Conservation (phyloP, 2,329 filamentous ascomycete genomes). For the Orbilia oligospora region DNA sequence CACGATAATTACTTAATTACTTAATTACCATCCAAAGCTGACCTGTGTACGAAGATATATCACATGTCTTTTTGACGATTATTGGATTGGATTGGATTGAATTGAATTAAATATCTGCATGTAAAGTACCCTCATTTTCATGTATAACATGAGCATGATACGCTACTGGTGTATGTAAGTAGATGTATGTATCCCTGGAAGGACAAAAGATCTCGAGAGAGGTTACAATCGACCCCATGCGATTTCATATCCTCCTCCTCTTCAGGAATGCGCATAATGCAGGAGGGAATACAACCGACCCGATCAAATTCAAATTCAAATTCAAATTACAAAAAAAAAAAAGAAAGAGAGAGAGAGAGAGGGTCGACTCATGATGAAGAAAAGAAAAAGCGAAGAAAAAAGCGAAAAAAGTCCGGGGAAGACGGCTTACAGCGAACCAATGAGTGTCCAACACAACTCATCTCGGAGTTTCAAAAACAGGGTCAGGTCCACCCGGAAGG, state of each 20-base stretch:
- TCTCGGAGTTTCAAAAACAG: constrained; percentile 27
- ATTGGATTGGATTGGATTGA: too few relatives aligned
- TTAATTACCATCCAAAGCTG: too few relatives aligned
- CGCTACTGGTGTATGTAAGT: not conserved
- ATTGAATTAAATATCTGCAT: too few relatives aligned
- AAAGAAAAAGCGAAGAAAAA: not conserved
- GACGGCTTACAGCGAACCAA: constrained; percentile 24
- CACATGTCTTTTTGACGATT: too few relatives aligned
- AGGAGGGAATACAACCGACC: not conserved
- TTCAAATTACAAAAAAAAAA: not conserved
- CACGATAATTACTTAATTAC: constrained; percentile 16
- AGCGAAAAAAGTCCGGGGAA: constrained; percentile 27
- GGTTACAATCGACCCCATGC: constrained; percentile 18
- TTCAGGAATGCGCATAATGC: constrained; percentile 29
- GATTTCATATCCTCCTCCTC: not conserved
- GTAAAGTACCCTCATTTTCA: too few relatives aligned
- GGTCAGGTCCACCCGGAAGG: constrained; percentile 41
- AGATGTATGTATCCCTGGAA: not conserved
- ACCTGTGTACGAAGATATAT: too few relatives aligned
- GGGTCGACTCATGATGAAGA: too few relatives aligned
- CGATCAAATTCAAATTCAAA: not conserved
- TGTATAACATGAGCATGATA: too few relatives aligned
- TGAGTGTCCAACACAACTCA: constrained; percentile 52
- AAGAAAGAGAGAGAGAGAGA: constrained; percentile 1
- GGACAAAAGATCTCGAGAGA: constrained; percentile 1